Conservation (phyloP, 176 grass and related monocot species). For the Oryza australiensis region DNA sequence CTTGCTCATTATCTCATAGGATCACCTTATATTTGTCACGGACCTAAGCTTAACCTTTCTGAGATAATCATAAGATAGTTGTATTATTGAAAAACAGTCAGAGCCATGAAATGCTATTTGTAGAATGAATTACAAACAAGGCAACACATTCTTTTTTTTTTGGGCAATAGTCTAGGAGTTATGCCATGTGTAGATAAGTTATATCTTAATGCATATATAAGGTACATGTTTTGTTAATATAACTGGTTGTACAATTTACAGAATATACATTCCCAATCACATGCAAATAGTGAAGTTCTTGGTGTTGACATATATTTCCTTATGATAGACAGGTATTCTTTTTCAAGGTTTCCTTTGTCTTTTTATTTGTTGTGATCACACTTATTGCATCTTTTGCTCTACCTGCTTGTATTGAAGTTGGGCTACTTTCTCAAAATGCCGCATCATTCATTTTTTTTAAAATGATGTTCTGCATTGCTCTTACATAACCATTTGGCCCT, state of each 20-base stretch:
- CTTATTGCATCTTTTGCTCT: not conserved
- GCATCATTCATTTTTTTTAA: not conserved
- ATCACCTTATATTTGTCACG: slow-evolving; percentile 12
- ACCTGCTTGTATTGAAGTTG: not conserved
- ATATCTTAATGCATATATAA: slow-evolving; percentile 15
- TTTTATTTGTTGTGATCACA: not conserved
- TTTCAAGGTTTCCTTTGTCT: not conserved
- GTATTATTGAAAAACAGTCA: slow-evolving; percentile 5
- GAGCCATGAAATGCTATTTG: not conserved
- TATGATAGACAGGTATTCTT: slow-evolving; percentile 82
- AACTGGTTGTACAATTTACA: slow-evolving; percentile 45
- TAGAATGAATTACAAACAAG: slow-evolving; percentile 7
- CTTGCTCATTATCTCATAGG: not conserved
- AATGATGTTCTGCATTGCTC: not conserved
- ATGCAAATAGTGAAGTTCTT: slow-evolving; percentile 48
- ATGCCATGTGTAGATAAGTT: not conserved
- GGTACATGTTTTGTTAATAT: slow-evolving; percentile 13
- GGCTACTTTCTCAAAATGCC: not conserved
- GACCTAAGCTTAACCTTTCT: not conserved
- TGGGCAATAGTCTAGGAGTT: slow-evolving; percentile 12
- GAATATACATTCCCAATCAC: slow-evolving; percentile 48
- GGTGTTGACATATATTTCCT: slow-evolving; percentile 63
- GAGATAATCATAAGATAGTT: slow-evolving; percentile 20
- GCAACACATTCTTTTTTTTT: not conserved
- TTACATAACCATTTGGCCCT: not conserved